phyloP scores from a whole-genome alignment of 1,139 yeast species.

The Debaryomycetaceae sp. region DNA sequence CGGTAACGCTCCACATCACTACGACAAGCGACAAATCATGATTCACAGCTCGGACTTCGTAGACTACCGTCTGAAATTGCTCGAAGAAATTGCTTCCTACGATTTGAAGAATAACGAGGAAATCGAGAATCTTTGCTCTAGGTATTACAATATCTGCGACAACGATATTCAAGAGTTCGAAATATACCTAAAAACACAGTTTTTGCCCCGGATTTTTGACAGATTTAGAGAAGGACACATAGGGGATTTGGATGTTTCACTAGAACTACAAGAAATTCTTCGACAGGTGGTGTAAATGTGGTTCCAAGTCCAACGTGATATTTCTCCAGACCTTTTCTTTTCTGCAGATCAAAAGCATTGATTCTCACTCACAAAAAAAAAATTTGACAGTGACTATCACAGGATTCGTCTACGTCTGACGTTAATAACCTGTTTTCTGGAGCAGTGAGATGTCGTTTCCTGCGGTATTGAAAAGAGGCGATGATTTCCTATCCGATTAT shows the following conservation, averaged over 20 bases:
- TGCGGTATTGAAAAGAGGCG: conserved; percentile 72
- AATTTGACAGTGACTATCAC: too few relatives aligned
- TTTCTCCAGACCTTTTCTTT: too few relatives aligned
- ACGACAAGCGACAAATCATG: neutral
- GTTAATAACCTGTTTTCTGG: neutral
- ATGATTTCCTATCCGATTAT: conserved; percentile 59
- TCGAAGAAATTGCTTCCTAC: conserved; percentile 4
- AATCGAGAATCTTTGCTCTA: conserved; percentile 2
- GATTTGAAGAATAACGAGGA: neutral
- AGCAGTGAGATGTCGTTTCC: conserved; percentile 58
- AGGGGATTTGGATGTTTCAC: neutral
- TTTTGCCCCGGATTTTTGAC: neutral
- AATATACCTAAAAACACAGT: conserved; percentile 4
- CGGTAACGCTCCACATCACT: neutral
- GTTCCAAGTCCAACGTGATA: too few relatives aligned
- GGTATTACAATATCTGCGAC: conserved; percentile 4
- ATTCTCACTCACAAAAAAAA: neutral
- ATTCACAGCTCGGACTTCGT: conserved; percentile 14
- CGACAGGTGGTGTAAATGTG: neutral
- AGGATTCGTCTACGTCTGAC: neutral
- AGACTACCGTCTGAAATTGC: conserved; percentile 12
- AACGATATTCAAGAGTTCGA: conserved; percentile 4
- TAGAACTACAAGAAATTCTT: neutral
- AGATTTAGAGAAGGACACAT: neutral
- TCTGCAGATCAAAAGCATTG: neutral